Percentiles rank a stretch among this genome's conserved stretches.
Evolutionary conservation across 2,329 filamentous ascomycete genomes (phyloP).

Genomic region (Arthrinium puccinioides): DNA sequence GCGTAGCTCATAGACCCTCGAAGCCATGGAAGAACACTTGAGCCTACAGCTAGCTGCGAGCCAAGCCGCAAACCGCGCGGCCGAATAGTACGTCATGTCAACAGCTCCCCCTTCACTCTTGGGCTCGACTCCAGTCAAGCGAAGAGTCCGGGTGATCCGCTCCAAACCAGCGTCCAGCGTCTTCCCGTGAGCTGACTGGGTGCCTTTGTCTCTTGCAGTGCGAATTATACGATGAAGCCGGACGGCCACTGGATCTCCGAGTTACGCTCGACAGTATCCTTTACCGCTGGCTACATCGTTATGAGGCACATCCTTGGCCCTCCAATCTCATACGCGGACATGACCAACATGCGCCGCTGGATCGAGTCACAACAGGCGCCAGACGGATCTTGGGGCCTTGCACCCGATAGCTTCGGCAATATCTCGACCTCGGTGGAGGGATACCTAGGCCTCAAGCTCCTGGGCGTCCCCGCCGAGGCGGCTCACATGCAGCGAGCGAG

Average conservation of each 20-base stretch:
- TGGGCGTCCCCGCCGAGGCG: neutral
- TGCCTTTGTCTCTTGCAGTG: too few species aligned
- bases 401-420: neutral
- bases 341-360: neutral
- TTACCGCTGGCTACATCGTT: conserved; percentile 2
- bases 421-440: neutral
- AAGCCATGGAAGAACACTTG: too few species aligned
- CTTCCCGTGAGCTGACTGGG: too few species aligned
- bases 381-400: conserved; percentile 2
- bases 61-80: too few species aligned
- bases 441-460: conserved; percentile 2
- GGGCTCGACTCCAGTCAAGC: too few species aligned
- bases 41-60: too few species aligned
- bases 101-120: too few species aligned
- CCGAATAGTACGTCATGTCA: too few species aligned
- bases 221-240: neutral
- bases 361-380: neutral
- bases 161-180: too few species aligned
- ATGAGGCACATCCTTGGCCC: neutral
- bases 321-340: neutral
- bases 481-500: neutral
- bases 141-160: too few species aligned
- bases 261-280: neutral
- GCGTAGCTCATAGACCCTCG: too few species aligned
- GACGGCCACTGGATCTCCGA: conserved; percentile 4